Evolutionary conservation across 2,329 filamentous ascomycete genomes (phyloP).

Genomic region (Rugonectria rugulosa): DNA sequence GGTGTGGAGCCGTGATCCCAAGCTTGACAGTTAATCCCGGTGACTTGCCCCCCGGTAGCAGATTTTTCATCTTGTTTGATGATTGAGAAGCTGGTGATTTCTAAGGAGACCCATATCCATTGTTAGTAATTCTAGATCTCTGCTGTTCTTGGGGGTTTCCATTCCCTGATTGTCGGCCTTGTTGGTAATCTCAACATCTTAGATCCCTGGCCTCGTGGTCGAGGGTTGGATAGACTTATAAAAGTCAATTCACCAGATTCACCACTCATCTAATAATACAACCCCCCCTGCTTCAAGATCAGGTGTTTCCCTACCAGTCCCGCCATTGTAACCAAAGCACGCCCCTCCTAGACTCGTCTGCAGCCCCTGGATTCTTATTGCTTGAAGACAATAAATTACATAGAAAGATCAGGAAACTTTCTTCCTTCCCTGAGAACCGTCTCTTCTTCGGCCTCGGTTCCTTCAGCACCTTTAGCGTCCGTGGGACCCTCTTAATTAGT

Average conservation of each 20-base stretch:
- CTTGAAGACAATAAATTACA: not conserved
- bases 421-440: not conserved
- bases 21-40: not conserved
- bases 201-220: too few relatives aligned
- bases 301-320: not conserved
- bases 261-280: not conserved
- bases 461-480: not conserved
- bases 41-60: not conserved
- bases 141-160: not conserved
- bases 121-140: not conserved
- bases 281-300: not conserved
- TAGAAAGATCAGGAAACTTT: not conserved
- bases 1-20: not conserved
- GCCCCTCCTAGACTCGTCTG: not conserved
- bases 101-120: not conserved
- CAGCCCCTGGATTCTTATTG: not conserved
- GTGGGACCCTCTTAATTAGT: not conserved
- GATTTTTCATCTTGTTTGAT: not conserved
- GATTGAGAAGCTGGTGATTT: not conserved
- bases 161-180: too few relatives aligned
- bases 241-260: not conserved
- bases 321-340: not conserved
- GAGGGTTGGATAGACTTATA: not conserved
- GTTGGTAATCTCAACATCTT: too few relatives aligned
- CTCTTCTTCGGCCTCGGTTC: slow-evolving; percentile 14